Evolutionary conservation across 257 asterid species (phyloP).

Genomic region (Buddleja alternifolia): DNA sequence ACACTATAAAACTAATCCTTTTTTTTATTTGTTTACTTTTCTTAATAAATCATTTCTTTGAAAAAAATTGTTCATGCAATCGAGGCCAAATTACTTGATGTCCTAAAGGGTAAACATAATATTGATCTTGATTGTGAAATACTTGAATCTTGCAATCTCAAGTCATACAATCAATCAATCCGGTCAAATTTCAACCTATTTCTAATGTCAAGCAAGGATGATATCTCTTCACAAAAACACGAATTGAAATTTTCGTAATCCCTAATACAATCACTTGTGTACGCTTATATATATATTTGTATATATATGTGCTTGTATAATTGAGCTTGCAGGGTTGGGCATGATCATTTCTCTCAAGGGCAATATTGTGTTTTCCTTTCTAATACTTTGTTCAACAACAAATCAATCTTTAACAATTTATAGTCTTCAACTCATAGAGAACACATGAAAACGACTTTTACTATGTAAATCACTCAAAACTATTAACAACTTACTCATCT

Average conservation of each 20-base stretch:
- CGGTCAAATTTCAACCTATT: constrained; percentile 25
- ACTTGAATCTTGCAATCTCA: background rate
- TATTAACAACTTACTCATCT: background rate
- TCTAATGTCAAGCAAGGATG: background rate
- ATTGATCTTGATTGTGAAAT: constrained; percentile 19
- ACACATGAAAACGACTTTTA: constrained; percentile 16
- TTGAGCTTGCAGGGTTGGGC: too few relatives aligned
- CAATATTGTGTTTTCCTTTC: background rate
- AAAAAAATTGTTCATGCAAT: too few relatives aligned
- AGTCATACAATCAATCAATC: background rate
- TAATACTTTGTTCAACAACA: background rate
- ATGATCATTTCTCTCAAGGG: background rate
- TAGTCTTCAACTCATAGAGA: constrained; percentile 29
- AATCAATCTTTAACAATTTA: background rate
- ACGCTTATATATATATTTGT: background rate
- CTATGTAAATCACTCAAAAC: background rate
- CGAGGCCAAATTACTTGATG: background rate
- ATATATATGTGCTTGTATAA: background rate
- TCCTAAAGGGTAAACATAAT: too few relatives aligned
- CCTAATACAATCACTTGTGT: background rate
- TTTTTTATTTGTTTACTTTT: too few relatives aligned
- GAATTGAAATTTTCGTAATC: constrained; percentile 12
- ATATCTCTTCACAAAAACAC: background rate
- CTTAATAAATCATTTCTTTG: too few relatives aligned
- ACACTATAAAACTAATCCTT: too few relatives aligned